Base-by-base conservation (phyloP, 352 stramenopile genomes). In the Phytophthora hibernalis region DNA sequence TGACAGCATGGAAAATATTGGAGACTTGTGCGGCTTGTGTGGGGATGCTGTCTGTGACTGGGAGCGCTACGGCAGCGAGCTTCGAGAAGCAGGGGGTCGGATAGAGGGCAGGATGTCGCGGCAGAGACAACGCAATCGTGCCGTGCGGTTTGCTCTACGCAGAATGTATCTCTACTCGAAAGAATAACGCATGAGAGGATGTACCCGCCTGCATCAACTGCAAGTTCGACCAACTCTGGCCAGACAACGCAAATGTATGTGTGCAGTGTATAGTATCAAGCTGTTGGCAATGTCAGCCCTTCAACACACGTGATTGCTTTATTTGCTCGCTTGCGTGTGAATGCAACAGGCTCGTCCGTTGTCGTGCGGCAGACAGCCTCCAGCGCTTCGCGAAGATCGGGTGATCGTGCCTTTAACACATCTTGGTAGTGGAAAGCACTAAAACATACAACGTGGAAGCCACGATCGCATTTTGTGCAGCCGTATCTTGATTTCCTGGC, bases 391-490 rank as follows among this genome's bases (percentile, higher is more conserved):
- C 18, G 42, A 28, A 49, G 42, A 31, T 18, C 20, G 12, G 20
- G 40, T 5, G 15, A 47, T 24, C 40, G 40, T 3, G 7, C 33
- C 11, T 16, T 12, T 15, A 69, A 45, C 35, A n/a, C n/a, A n/a
- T n/a, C n/a, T n/a, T n/a, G n/a, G n/a, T n/a, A n/a, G n/a, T n/a
- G n/a, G n/a, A n/a, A 63, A 2, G 53, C 61, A 11, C 13, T 26
- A 28, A 59, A 68, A n/a, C 43, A 69, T 13, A 64, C 61, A 18
- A 59, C 53, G 22, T 64, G 61, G n/a, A 69, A 69, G 3, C 52
- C 61, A 9, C 38, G 26, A 9, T 63, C 15, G 8, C 53, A 69
- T 11, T 49, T 22, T 3, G 38, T 54, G 15, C 61, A 66, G 1
- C 63, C 43, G 4, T 35, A 62, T 6, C 33, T 24, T 16, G 40